Evolutionary conservation across 768 basidiomycete genomes (phyloP).

Genomic region (Podaxis sp.): DNA sequence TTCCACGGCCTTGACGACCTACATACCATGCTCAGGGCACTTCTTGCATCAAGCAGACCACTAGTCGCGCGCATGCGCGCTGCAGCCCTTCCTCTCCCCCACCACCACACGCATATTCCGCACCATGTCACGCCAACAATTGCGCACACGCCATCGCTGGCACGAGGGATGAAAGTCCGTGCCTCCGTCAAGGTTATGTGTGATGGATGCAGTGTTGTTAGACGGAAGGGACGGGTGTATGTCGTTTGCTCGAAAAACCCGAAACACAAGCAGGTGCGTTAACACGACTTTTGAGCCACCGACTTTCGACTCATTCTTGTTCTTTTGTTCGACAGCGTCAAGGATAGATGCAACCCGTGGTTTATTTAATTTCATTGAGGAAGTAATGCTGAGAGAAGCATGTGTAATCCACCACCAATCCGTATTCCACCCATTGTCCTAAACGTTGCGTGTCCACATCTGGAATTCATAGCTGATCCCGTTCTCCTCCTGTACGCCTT

Average conservation of each 20-base stretch:
- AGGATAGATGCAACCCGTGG: conserved; percentile 39
- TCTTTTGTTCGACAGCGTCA: conserved; percentile 51
- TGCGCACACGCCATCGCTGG: conserved; percentile 33
- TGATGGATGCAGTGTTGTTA: conserved; percentile 88
- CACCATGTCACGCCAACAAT: conserved; percentile 26
- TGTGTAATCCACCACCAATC: conserved; percentile 1
- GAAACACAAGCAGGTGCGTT: conserved; percentile 91
- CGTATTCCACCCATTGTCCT: neutral
- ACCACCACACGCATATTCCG: conserved; percentile 21
- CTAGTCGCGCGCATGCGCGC: conserved; percentile 52
- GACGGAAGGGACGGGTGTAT: conserved; percentile 88
- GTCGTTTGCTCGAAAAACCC: conserved; percentile 92
- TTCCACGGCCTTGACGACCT: conserved; percentile 15
- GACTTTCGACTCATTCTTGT: neutral
- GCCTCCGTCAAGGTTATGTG: conserved; percentile 94
- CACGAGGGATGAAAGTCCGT: conserved; percentile 95
- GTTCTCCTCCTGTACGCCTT: conserved; percentile 78
- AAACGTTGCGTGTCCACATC: conserved; percentile 74
- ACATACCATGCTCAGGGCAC: conserved; percentile 56
- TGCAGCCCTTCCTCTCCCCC: conserved; percentile 29
- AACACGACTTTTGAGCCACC: neutral
- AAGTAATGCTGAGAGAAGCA: neutral
- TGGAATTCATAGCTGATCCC: conserved; percentile 88
- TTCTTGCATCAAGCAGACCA: conserved; percentile 63
- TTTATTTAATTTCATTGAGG: neutral